Evolutionary conservation across 2,329 filamentous ascomycete genomes (phyloP).

Genomic region (Fusarium coffeatum): DNA sequence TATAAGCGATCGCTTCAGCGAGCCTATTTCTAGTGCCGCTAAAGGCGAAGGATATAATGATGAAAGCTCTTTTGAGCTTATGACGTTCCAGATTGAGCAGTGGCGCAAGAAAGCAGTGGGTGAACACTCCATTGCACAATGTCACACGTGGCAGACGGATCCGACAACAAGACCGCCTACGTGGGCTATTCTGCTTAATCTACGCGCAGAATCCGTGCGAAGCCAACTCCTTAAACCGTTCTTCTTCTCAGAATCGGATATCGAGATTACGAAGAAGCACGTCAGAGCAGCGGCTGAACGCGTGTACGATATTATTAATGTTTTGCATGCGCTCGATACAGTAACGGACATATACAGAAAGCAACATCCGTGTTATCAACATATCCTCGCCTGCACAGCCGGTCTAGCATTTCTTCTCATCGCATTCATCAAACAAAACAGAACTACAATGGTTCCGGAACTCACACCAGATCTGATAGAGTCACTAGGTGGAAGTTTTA

Average conservation of each 20-base stretch:
- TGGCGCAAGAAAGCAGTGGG: constrained; percentile 44
- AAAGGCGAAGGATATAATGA: constrained; percentile 39
- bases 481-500: constrained; percentile 22
- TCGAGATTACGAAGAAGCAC: constrained; percentile 26
- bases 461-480: constrained; percentile 18
- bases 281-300: constrained; percentile 22
- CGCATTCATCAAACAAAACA: constrained; percentile 35
- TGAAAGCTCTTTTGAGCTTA: constrained; percentile 45
- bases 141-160: constrained; percentile 14
- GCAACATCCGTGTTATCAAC: constrained; percentile 30
- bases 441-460: constrained; percentile 11
- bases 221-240: constrained; percentile 26
- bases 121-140: constrained; percentile 13
- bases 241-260: constrained; percentile 32
- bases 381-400: constrained; percentile 23
- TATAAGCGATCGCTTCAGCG: constrained; percentile 28
- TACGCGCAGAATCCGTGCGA: constrained; percentile 29
- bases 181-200: constrained; percentile 24
- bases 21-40: constrained; percentile 19
- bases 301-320: constrained; percentile 26
- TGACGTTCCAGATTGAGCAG: constrained; percentile 48
- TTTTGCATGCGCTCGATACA: constrained; percentile 13
- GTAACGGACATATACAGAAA: constrained; percentile 28
- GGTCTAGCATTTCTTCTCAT: constrained; percentile 26
- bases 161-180: constrained; percentile 23